These are phyloP conservation scores for Lipomyces yamadae DNA, from an alignment of 805 yeast species.

Conservation along the genomic window DNA sequence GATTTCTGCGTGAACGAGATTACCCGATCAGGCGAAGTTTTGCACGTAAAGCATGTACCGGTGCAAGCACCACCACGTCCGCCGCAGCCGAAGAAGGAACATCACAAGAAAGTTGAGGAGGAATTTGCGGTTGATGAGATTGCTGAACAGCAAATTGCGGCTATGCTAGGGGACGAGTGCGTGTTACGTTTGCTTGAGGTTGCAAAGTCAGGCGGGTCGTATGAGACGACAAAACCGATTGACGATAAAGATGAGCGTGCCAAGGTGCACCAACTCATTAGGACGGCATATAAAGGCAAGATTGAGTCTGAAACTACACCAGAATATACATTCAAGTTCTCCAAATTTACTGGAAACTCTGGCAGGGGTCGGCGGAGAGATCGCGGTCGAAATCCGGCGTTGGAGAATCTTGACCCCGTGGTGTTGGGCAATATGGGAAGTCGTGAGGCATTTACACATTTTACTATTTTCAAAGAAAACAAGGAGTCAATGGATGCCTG, in stretches of 20 bases:
- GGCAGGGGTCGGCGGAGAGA: neutral
- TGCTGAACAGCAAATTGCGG: constrained; percentile 55
- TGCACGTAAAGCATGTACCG: constrained; percentile 79
- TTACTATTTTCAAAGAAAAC: constrained; percentile 88
- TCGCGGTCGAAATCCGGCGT: neutral
- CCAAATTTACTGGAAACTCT: constrained; percentile 39
- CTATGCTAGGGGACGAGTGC: constrained; percentile 64
- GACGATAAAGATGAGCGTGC: constrained; percentile 77
- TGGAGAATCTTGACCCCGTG: constrained; percentile 14
- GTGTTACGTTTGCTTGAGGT: constrained; percentile 44
- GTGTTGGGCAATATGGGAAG: constrained; percentile 54
- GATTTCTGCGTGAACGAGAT: constrained; percentile 95
- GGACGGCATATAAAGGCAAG: constrained; percentile 72
- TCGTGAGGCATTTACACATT: constrained; percentile 68
- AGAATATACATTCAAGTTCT: constrained; percentile 66
- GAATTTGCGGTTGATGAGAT: constrained; percentile 51
- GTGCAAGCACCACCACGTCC: constrained; percentile 48
- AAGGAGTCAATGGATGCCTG: constrained; percentile 98
- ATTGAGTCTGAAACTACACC: constrained; percentile 80
- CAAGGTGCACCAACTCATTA: constrained; percentile 72
- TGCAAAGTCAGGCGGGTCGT: constrained; percentile 30
- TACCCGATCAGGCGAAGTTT: constrained; percentile 65
- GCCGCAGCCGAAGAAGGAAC: constrained; percentile 55
- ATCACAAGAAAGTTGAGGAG: constrained; percentile 38
- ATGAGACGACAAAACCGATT: constrained; percentile 62